Evolutionary conservation across 768 basidiomycete species (phyloP), one percentile per base, ranked within the genome.

Genomic region (Rhodosporidiobolus sp.): DNA sequence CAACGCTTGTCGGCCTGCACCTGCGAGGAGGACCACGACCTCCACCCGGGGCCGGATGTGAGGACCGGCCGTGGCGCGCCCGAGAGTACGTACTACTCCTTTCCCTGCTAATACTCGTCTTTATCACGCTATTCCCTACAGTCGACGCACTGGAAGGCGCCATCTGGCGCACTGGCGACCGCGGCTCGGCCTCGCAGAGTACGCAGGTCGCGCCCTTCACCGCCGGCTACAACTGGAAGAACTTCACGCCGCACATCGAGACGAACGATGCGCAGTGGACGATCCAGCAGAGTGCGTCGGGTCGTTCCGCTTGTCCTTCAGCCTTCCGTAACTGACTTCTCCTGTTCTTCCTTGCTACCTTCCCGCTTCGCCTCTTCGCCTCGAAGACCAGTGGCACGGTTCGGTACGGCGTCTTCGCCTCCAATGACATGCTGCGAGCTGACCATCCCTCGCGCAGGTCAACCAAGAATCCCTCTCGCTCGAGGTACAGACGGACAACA

Each of bases 1-100:
- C 95, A 97, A 79, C 86, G 89, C 57, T 80, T 91, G n/a, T 91
- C 91, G 4, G 82, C 92, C 2, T 98, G 94, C 81, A 94, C 93
- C 6, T 98, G 94, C 79, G 82, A 88, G 0, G 88, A 87, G 19
- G 86, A 87, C 46, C 90, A 92, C 16, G 62, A 43, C 14, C 35
- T 63, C 75, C 94, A 98, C 79, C 94, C 94, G 3, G 74, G 74
- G 10, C 94, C 94, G 9, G 84, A 77, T 53, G 84, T 85, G 56
- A 83, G 80, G 28, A 82, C 78, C 22, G 83, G 88, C 19, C 87
- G 94, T 63, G 87, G 87, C 38, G 91, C 89, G 2, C 94, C 95
- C 1, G 95, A 98, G 83, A 92, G 70, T 67, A 50, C 34, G 61
- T 57, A 16, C 12, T 12, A n/a, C n/a, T 2, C 45, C 3, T 22